Percentiles rank a stretch among this genome's conserved stretches.
These are phyloP conservation scores for Suillus plorans DNA, from an alignment of 768 basidiomycete genomes.

Conservation along the genomic window DNA sequence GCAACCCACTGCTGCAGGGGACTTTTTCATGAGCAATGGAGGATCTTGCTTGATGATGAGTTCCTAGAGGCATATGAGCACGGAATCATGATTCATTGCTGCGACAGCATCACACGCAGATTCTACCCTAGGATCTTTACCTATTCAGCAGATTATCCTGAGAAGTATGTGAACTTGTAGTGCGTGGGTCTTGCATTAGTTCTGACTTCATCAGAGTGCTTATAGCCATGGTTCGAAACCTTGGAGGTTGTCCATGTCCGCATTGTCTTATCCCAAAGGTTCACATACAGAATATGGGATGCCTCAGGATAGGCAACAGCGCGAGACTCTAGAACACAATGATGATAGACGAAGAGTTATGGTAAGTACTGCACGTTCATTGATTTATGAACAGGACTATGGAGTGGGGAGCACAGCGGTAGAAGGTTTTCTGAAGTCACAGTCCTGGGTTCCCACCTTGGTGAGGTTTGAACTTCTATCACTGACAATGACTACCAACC, in stretches of 20 bases:
- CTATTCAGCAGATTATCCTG: slow-evolving; percentile 21
- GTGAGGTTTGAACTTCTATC: not conserved
- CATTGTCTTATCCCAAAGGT: not conserved
- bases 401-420: no score
- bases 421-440: not conserved
- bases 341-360: not conserved
- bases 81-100: slow-evolving; percentile 15
- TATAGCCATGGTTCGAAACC: not conserved
- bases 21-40: slow-evolving; percentile 12
- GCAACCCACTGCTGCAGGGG: slow-evolving; percentile 16
- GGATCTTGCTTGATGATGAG: slow-evolving; percentile 10
- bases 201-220: not conserved
- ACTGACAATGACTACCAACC: not conserved
- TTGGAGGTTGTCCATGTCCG: slow-evolving; percentile 17
- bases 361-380: not conserved
- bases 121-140: slow-evolving; percentile 19
- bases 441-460: slow-evolving; percentile 15
- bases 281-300: no score
- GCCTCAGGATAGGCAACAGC: no score
- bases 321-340: no score
- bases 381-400: no score
- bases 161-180: slow-evolving; percentile 14
- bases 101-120: slow-evolving; percentile 10
- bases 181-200: not conserved
- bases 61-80: slow-evolving; percentile 17